Conservation (phyloP, 2,329 filamentous ascomycete genomes). For the Dothideomycetidae sp. region DNA sequence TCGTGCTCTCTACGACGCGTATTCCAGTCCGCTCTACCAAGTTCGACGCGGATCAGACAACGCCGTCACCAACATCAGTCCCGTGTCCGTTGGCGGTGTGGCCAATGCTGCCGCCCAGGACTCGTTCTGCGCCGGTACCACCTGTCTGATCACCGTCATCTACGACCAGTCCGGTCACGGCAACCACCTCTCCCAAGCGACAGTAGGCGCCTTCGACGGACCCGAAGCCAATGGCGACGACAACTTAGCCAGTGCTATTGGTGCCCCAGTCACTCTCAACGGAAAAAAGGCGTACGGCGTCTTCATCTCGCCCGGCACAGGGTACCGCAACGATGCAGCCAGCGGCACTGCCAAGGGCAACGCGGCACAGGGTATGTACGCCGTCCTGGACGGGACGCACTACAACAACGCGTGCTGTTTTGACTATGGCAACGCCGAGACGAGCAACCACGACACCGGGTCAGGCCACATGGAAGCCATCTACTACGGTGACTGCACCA, state of each 20-base stretch:
- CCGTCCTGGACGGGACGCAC: conserved; percentile 45
- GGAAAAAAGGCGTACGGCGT: conserved; percentile 45
- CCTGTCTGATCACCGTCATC: conserved; percentile 19
- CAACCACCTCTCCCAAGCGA: conserved; percentile 50
- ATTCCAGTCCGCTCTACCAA: conserved; percentile 43
- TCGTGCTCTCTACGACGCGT: conserved; percentile 44
- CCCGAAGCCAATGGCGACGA: conserved; percentile 45
- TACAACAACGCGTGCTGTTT: conserved; percentile 43
- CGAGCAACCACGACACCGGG: conserved; percentile 33
- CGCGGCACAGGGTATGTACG: conserved; percentile 45
- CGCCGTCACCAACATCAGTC: conserved; percentile 34
- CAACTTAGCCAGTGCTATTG: conserved; percentile 44
- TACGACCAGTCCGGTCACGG: conserved; percentile 50
- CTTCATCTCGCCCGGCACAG: conserved; percentile 46
- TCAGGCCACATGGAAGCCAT: conserved; percentile 56
- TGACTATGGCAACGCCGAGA: conserved; percentile 32
- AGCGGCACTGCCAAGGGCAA: conserved; percentile 42
- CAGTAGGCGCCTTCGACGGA: conserved; percentile 40
- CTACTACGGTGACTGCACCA: conserved; percentile 44
- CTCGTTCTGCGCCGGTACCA: conserved; percentile 17
- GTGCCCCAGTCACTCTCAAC: conserved; percentile 46
- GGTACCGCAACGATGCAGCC: conserved; percentile 46
- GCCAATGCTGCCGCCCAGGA: conserved; percentile 45
- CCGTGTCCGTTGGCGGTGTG: conserved; percentile 44
- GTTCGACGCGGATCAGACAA: conserved; percentile 42